Conservation (phyloP, 139 green algal genomes). For the Chlorella sp. region DNA sequence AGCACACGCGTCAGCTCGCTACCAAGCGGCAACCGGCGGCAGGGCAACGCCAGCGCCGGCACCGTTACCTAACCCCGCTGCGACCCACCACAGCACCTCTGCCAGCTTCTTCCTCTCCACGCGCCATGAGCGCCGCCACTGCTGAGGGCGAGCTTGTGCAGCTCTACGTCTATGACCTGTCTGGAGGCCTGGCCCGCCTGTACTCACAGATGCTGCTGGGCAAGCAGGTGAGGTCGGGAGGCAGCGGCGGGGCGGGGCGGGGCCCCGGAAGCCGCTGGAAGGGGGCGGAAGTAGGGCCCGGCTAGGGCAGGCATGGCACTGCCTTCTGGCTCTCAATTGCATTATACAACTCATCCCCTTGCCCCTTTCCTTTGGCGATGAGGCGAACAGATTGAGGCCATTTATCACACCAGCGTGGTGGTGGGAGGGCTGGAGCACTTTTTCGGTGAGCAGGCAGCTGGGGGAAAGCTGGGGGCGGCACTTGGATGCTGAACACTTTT, state of each 20-base stretch:
- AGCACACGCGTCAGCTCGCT: too few species aligned
- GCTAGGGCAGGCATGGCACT: background rate
- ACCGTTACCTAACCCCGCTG: background rate
- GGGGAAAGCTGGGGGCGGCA: too few species aligned
- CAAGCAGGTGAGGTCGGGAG: slow-evolving; percentile 46
- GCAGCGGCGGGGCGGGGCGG: too few species aligned
- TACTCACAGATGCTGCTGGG: slow-evolving; percentile 75
- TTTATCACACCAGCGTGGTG: slow-evolving; percentile 77
- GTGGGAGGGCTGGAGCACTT: slow-evolving; percentile 61
- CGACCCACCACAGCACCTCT: too few species aligned
- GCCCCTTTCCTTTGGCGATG: background rate
- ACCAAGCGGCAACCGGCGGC: too few species aligned
- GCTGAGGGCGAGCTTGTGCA: slow-evolving; percentile 58
- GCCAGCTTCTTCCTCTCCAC: too few species aligned
- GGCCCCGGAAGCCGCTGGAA: too few species aligned
- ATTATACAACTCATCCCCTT: too few species aligned
- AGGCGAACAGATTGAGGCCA: slow-evolving; percentile 66
- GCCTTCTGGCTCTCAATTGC: background rate
- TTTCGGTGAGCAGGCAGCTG: slow-evolving; percentile 41
- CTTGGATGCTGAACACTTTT: too few species aligned
- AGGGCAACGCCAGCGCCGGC: too few species aligned
- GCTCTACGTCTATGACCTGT: slow-evolving; percentile 87
- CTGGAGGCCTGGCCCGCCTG: slow-evolving; percentile 67
- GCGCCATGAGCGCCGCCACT: background rate
- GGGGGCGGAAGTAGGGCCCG: too few species aligned